A percentile compares a stretch with the other conserved stretches of the same genome.
Evolutionary conservation across 2,329 filamentous ascomycete species (phyloP).

Genomic region (Thermoascus crustaceus): DNA sequence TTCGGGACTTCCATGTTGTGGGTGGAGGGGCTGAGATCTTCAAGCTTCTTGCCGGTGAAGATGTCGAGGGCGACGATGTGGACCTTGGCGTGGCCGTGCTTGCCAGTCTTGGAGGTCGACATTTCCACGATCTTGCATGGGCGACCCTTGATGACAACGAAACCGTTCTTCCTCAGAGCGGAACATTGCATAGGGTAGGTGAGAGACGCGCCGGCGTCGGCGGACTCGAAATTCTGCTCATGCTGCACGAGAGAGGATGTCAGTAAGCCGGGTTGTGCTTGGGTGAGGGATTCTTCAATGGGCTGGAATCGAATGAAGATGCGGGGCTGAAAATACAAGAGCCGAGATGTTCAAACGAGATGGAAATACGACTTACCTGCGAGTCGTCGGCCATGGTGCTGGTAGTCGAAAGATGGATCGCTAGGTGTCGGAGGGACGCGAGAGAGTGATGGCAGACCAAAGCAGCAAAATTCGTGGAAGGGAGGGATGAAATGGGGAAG

Average conservation of each 20-base stretch:
- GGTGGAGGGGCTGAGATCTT: conserved; percentile 98
- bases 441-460: conserved; percentile 6
- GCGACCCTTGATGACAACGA: conserved; percentile 96
- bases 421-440: conserved; percentile 1
- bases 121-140: conserved; percentile 99
- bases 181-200: conserved; percentile 99
- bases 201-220: conserved; percentile 88
- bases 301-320: conserved; percentile 10
- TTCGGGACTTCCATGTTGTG: conserved; percentile 82
- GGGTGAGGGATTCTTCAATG: not conserved
- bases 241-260: conserved; percentile 41
- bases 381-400: conserved; percentile 59
- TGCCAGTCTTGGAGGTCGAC: conserved; percentile 99
- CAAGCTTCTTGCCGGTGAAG: conserved; percentile 99
- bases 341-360: conserved; percentile 18
- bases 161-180: conserved; percentile 97
- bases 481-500: conserved; percentile 5
- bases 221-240: conserved; percentile 77
- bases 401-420: conserved; percentile 18
- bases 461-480: conserved; percentile 13
- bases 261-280: conserved; percentile 5
- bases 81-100: conserved; percentile 99
- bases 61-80: conserved; percentile 97
- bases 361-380: conserved; percentile 45
- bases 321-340: conserved; percentile 20